phyloP scores from a whole-genome alignment of 805 yeast species.

The Ogataea angusta region DNA sequence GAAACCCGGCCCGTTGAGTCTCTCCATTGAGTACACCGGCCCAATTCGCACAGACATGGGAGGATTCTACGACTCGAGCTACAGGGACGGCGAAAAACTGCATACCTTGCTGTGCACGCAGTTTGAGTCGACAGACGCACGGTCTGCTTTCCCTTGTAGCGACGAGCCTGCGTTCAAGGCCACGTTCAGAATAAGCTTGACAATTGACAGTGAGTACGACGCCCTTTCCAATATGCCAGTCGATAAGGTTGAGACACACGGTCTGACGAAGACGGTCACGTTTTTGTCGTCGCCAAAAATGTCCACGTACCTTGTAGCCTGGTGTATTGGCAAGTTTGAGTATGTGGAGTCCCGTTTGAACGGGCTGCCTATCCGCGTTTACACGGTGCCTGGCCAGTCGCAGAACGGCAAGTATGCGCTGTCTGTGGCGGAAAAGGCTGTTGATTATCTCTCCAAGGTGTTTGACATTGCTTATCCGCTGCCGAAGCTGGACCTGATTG shows the following conservation, averaged over 20 bases:
- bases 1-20: conserved; percentile 28
- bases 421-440: conserved; percentile 45
- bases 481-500: conserved; percentile 77
- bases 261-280: conserved; percentile 24
- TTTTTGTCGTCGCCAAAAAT: conserved; percentile 50
- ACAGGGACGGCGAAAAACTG: conserved; percentile 36
- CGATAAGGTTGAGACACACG: conserved; percentile 17
- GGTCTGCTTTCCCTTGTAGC: conserved; percentile 56
- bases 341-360: conserved; percentile 46
- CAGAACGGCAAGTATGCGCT: conserved; percentile 47
- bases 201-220: conserved; percentile 32
- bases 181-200: conserved; percentile 45
- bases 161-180: conserved; percentile 59
- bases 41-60: conserved; percentile 53
- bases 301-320: conserved; percentile 56
- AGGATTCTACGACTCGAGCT: conserved; percentile 50
- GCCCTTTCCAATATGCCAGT: conserved; percentile 50
- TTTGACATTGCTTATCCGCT: conserved; percentile 65
- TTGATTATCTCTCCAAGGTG: conserved; percentile 46
- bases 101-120: conserved; percentile 49
- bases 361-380: conserved; percentile 47
- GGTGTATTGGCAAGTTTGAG: conserved; percentile 58
- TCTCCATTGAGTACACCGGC: conserved; percentile 39
- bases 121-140: conserved; percentile 57
- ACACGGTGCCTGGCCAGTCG: conserved; percentile 49